phyloP scores from a whole-genome alignment of 2,329 filamentous ascomycete genomes.

The Myriangium duriaei region DNA sequence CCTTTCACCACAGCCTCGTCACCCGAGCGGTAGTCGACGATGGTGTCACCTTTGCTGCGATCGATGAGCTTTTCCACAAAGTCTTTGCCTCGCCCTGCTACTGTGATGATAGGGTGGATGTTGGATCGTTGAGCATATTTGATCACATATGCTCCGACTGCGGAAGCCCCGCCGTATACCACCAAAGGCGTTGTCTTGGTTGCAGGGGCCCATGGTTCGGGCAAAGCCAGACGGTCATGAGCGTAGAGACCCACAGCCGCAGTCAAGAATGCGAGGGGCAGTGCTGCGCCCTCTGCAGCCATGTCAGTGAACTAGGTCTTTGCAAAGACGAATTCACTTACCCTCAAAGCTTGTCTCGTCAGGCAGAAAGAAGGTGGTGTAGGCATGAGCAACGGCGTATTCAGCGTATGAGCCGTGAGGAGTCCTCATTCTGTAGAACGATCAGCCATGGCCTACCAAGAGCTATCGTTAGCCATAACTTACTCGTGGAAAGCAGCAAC shows the following conservation, averaged over 20 bases:
- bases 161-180: slow-evolving; percentile 30
- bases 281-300: slow-evolving; percentile 28
- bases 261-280: slow-evolving; percentile 36
- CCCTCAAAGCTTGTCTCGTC: slow-evolving; percentile 36
- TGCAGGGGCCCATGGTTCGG: slow-evolving; percentile 28
- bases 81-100: slow-evolving; percentile 27
- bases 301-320: slow-evolving; percentile 8
- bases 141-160: slow-evolving; percentile 30
- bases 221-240: slow-evolving; percentile 26
- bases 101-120: slow-evolving; percentile 31
- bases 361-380: slow-evolving; percentile 46
- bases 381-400: slow-evolving; percentile 44
- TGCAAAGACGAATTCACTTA: neutral
- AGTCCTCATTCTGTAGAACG: slow-evolving; percentile 30
- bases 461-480: slow-evolving; percentile 27
- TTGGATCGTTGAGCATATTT: slow-evolving; percentile 28
- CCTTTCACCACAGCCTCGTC: slow-evolving; percentile 37
- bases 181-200: slow-evolving; percentile 19
- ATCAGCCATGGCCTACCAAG: neutral
- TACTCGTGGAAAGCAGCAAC: slow-evolving; percentile 41
- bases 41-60: slow-evolving; percentile 26
- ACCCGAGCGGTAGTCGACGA: slow-evolving; percentile 44
- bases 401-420: slow-evolving; percentile 47
- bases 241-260: slow-evolving; percentile 34
- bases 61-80: slow-evolving; percentile 29